A percentile compares a stretch with the other conserved stretches of the same genome.
phyloP scores from a whole-genome alignment of 345 rosid species.

The Eucalyptus leucophloia region DNA sequence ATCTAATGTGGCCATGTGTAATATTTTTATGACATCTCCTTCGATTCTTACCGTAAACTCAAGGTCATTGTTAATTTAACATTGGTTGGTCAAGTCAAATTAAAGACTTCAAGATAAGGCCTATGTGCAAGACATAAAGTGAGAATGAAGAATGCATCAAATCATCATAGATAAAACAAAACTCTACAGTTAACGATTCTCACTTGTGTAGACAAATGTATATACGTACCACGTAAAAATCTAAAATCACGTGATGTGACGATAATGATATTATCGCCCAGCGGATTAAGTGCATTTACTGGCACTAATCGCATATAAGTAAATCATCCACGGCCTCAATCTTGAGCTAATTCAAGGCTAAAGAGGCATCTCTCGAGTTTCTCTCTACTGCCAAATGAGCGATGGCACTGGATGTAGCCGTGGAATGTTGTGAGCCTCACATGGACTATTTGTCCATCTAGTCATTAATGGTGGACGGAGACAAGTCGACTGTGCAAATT shows the following conservation, averaged over 20 bases:
- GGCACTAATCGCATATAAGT: background rate
- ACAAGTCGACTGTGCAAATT: fast-evolving
- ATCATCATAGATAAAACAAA: too few relatives aligned
- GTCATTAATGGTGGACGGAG: background rate
- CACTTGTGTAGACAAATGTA: background rate
- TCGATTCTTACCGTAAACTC: background rate
- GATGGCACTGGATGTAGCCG: background rate
- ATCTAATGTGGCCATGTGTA: background rate
- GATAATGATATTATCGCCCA: background rate
- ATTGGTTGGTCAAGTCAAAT: background rate
- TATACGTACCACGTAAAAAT: background rate
- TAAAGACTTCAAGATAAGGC: too few relatives aligned
- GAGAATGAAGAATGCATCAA: too few relatives aligned
- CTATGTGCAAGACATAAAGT: too few relatives aligned
- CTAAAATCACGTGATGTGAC: background rate
- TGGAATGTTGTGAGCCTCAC: background rate
- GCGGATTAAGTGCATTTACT: fast-evolving
- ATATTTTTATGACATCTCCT: background rate
- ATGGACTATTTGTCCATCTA: background rate
- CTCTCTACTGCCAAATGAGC: background rate
- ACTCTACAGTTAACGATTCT: too few relatives aligned
- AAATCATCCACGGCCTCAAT: background rate
- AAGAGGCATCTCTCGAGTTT: background rate
- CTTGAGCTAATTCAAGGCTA: background rate
- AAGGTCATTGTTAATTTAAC: background rate